Base-by-base conservation (phyloP, 768 basidiomycete species). In the Rhizopogon vinicolor region DNA sequence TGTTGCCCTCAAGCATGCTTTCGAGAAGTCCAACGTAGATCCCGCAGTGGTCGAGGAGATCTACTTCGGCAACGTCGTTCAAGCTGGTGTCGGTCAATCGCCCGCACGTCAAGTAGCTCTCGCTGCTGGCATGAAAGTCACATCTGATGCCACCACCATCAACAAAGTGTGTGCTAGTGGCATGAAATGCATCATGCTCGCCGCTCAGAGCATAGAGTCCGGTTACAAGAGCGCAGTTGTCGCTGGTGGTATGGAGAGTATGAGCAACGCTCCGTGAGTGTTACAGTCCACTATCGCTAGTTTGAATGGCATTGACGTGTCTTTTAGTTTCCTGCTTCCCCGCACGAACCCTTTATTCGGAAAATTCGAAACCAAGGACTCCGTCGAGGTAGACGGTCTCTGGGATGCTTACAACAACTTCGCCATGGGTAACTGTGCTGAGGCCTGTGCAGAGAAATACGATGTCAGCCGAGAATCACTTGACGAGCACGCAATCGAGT, bases 151-250 rank as follows among this genome's bases (percentile, higher is more conserved):
- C 18, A 98, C 97, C 35, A 99, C 97, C 45, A 87, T 99, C 77
- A 99, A 99, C 85, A 99, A 99, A 77, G 97, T 99, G 70, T 99
- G 97, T 72, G 97, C 97, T 5, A 94, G 91, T 51, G 97, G 97
- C 57, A 78, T 99, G 81, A 98, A 98, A 74, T 82, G 94, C 29
- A 84, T 98, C 75, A 97, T 93, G 72, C 80, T 98, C 59, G 97
- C 93, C 53, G 81, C 93, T 31, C 97, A 98, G 76, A 84, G 81
- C 64, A 92, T 99, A 65, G 81, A 86, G 70, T 79, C 87, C 16
- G 97, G 97, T 48, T 85, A 96, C 68, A 85, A 89, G 56, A 84
- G 74, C 43, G 82, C 96, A 46, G 89, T 97, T 62, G 92, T 86
- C 19, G 95, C 95, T 54, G 97, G 97, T 62, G 97, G 97, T 58